Evolutionary conservation across 2,329 filamentous ascomycete genomes (phyloP).

Genomic region (Fusarium nisikadoi): DNA sequence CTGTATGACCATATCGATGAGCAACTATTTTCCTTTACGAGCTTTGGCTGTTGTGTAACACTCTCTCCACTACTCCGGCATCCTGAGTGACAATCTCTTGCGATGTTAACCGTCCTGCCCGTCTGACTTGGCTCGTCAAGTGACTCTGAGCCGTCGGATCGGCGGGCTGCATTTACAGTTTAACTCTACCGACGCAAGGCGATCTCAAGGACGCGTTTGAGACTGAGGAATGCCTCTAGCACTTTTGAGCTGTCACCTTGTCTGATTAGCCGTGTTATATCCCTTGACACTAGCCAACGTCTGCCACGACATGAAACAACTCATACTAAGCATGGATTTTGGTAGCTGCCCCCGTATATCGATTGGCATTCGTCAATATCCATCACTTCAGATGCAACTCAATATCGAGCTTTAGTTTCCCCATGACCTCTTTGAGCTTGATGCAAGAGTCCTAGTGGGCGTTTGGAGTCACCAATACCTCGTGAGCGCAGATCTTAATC

Average conservation of each 20-base stretch:
- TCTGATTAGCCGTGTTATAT: conserved; percentile 1
- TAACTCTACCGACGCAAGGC: neutral
- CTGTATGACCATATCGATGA: conserved; percentile 6
- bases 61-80: conserved; percentile 3
- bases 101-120: conserved; percentile 10
- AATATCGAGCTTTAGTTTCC: conserved; percentile 16
- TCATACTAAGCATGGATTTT: conserved; percentile 22
- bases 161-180: conserved; percentile 11
- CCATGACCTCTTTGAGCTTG: conserved; percentile 26
- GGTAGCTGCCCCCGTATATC: neutral
- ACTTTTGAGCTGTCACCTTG: conserved; percentile 1
- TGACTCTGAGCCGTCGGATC: conserved; percentile 21
- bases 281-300: conserved; percentile 14
- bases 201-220: conserved; percentile 14
- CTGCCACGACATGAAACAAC: conserved; percentile 30
- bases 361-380: conserved; percentile 12
- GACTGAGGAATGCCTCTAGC: conserved; percentile 4
- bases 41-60: conserved; percentile 15
- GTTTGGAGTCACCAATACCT: conserved; percentile 3
- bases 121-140: neutral
- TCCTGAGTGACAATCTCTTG: conserved; percentile 7
- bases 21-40: conserved; percentile 4
- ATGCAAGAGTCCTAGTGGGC: conserved; percentile 10
- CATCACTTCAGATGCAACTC: conserved; percentile 18
- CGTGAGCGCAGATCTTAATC: conserved; percentile 30